Evolutionary conservation across 176 grass and related monocot species (phyloP).

Genomic region (Echinochloa phyllopogon): DNA sequence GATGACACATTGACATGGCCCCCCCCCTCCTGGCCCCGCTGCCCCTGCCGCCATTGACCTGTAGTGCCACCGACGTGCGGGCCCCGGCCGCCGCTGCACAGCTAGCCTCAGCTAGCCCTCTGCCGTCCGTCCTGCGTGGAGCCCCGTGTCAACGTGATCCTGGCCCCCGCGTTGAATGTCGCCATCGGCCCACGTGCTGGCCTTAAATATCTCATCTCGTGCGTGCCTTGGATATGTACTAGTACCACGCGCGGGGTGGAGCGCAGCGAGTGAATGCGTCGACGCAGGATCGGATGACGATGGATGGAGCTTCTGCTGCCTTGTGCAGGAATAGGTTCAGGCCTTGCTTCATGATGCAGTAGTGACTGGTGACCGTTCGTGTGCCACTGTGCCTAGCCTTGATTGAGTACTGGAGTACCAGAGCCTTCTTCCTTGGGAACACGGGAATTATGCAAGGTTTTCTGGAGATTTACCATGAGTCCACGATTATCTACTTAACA

Average conservation of each 20-base stretch:
- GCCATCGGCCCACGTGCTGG: conserved; percentile 7
- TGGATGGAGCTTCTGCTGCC: not conserved
- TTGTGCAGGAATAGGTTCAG: not conserved
- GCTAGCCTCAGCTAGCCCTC: too few species aligned
- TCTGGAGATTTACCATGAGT: not conserved
- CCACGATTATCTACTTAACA: too few species aligned
- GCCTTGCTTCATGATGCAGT: not conserved
- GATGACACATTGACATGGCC: not conserved
- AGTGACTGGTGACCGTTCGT: not conserved
- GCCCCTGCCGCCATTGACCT: conserved; percentile 25
- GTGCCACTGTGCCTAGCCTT: not conserved
- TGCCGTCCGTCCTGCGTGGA: not conserved
- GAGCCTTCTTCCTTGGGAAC: not conserved
- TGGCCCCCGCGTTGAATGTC: not conserved
- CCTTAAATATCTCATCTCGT: conserved; percentile 19
- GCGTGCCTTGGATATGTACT: conserved; percentile 10
- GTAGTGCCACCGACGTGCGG: not conserved
- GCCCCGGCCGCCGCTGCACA: not conserved
- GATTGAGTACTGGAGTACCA: not conserved
- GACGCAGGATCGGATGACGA: not conserved
- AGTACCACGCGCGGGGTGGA: not conserved
- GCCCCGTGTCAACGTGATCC: conserved; percentile 21
- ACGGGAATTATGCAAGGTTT: not conserved
- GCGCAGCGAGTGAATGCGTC: conserved; percentile 12
- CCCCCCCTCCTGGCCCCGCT: too few species aligned